These are phyloP conservation scores for Agaricus blazei DNA, from an alignment of 768 basidiomycete genomes.

Conservation along the genomic window DNA sequence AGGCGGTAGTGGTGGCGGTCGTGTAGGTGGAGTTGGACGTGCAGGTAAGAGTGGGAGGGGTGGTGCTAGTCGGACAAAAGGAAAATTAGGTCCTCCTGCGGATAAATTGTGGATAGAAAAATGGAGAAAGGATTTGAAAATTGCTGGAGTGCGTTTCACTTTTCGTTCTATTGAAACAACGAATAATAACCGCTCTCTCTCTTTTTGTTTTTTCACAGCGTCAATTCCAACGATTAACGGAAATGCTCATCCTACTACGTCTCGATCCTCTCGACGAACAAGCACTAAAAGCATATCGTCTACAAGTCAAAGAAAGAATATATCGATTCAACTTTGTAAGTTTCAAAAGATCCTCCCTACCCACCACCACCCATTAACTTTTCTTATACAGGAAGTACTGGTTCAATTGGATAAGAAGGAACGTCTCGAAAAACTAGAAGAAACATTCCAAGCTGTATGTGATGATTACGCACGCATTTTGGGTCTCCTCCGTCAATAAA, in stretches of 20 bases:
- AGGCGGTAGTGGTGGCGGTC: conserved; percentile 35
- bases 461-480: conserved; percentile 86
- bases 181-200: no score
- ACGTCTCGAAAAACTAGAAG: conserved; percentile 82
- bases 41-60: conserved; percentile 36
- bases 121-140: conserved; percentile 80
- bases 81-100: conserved; percentile 73
- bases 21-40: conserved; percentile 39
- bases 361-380: no score
- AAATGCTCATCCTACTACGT: conserved; percentile 81
- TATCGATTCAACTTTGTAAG: conserved; percentile 94
- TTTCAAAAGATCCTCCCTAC: conserved; percentile 7
- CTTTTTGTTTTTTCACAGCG: conserved; percentile 42
- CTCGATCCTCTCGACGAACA: conserved; percentile 58
- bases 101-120: conserved; percentile 74
- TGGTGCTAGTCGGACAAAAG: conserved; percentile 30
- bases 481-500: conserved; percentile 35
- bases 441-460: conserved; percentile 83
- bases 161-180: background rate
- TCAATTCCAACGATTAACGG: conserved; percentile 87
- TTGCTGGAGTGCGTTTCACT: conserved; percentile 64
- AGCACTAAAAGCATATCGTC: conserved; percentile 60
- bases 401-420: conserved; percentile 86
- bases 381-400: conserved; percentile 64
- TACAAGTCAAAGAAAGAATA: conserved; percentile 93